A percentile compares a stretch with the other conserved stretches of the same genome.
Evolutionary conservation across 2,329 filamentous ascomycete genomes (phyloP).

Genomic region (Eutypa lata): DNA sequence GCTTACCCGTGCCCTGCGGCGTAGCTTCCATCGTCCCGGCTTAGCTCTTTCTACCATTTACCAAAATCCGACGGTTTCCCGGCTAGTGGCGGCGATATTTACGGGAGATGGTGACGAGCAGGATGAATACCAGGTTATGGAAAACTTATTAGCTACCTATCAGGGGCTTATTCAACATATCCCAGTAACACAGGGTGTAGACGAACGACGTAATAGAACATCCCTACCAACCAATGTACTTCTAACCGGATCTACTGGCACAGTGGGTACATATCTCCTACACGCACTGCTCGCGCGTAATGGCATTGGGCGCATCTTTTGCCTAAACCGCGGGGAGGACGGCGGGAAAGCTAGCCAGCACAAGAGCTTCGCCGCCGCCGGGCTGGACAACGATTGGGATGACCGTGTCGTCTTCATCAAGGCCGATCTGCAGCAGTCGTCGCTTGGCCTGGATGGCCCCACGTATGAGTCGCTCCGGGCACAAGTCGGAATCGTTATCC

Average conservation of each 20-base stretch:
- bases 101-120: not conserved
- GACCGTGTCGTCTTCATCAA: not conserved
- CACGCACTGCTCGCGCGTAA: constrained; percentile 10
- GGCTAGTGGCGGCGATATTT: constrained; percentile 10
- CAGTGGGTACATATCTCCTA: constrained; percentile 19
- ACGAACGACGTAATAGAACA: not conserved
- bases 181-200: constrained; percentile 1
- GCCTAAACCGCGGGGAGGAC: constrained; percentile 21
- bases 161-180: constrained; percentile 13
- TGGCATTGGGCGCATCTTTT: constrained; percentile 20
- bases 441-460: constrained; percentile 31
- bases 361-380: not conserved
- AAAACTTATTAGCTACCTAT: constrained; percentile 12
- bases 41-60: constrained; percentile 11
- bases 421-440: constrained; percentile 16
- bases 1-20: constrained; percentile 9
- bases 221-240: constrained; percentile 12
- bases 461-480: constrained; percentile 24
- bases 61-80: constrained; percentile 10
- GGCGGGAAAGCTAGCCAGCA: constrained; percentile 1
- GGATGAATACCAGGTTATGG: constrained; percentile 8
- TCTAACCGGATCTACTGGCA: constrained; percentile 25
- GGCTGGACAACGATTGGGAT: not conserved
- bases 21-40: constrained; percentile 4
- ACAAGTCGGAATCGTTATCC: constrained; percentile 39